Conservation (phyloP, 495 filamentous ascomycete species). For the Elaphomyces granulatus region DNA sequence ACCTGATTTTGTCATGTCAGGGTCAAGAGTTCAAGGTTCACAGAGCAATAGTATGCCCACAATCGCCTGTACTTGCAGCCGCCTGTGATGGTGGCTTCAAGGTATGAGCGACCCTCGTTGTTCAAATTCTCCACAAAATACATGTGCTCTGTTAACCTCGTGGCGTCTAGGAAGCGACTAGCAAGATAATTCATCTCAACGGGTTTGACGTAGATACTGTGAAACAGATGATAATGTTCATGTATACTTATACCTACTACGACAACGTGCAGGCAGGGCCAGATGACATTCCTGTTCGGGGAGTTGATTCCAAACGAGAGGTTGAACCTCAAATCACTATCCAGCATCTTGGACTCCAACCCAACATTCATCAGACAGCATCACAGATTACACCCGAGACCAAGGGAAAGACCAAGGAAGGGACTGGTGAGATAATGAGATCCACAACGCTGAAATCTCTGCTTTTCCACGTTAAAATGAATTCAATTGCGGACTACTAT, state of each 20-base stretch:
- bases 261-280: not conserved
- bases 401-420: not conserved
- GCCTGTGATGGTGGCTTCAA: not conserved
- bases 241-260: not conserved
- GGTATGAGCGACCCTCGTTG: not conserved
- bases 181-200: not conserved
- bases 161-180: not conserved
- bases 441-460: not conserved
- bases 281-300: not conserved
- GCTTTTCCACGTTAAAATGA: not conserved
- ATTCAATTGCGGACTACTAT: slow-evolving; percentile 4
- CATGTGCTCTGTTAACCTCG: not conserved
- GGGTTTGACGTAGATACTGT: not conserved
- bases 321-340: not conserved
- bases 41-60: not conserved
- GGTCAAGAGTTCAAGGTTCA: slow-evolving; percentile 1
- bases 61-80: not conserved
- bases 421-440: not conserved
- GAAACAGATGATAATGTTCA: not conserved
- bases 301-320: not conserved
- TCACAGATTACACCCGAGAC: not conserved
- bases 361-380: not conserved
- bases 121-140: not conserved
- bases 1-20: slow-evolving; percentile 2
- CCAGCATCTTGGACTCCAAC: not conserved